These are phyloP conservation scores for Blastocladiella emersonii DNA, from an alignment of 371 early-diverging fungal species.

Conservation along the genomic window DNA sequence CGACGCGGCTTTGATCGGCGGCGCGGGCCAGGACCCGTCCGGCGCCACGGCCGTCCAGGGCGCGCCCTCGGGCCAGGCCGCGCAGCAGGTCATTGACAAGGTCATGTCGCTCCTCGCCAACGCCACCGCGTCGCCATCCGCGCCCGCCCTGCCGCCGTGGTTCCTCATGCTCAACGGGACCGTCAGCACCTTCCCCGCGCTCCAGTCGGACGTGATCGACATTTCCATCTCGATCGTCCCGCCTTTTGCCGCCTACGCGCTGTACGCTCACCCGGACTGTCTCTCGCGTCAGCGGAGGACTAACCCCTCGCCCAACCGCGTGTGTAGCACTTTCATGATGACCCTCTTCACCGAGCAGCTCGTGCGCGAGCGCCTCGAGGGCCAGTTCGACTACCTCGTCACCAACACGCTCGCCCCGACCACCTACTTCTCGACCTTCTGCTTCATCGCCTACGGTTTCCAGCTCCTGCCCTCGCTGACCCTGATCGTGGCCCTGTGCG, in stretches of 20 bases:
- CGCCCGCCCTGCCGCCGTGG: not conserved
- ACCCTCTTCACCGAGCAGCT: constrained; percentile 18
- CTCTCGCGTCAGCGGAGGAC: too few species aligned
- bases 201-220: constrained; percentile 17
- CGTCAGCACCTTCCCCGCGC: constrained; percentile 18
- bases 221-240: constrained; percentile 21
- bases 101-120: too few species aligned
- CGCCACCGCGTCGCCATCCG: too few species aligned
- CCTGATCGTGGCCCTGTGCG: constrained; percentile 13
- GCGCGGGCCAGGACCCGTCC: not conserved
- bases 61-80: too few species aligned
- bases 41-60: too few species aligned
- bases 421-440: constrained; percentile 19
- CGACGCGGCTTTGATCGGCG: not conserved
- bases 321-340: constrained; percentile 17
- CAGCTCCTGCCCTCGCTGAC: constrained; percentile 18
- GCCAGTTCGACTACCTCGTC: constrained; percentile 19
- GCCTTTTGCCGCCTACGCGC: constrained; percentile 22
- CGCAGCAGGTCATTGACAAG: too few species aligned
- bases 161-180: constrained; percentile 13
- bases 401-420: constrained; percentile 19
- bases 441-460: constrained; percentile 15
- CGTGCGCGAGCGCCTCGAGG: constrained; percentile 19
- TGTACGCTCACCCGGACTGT: constrained; percentile 6
- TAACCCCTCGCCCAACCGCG: too few species aligned